Base-by-base conservation (phyloP, 1,139 yeast genomes). In the Taphrina deformans region DNA sequence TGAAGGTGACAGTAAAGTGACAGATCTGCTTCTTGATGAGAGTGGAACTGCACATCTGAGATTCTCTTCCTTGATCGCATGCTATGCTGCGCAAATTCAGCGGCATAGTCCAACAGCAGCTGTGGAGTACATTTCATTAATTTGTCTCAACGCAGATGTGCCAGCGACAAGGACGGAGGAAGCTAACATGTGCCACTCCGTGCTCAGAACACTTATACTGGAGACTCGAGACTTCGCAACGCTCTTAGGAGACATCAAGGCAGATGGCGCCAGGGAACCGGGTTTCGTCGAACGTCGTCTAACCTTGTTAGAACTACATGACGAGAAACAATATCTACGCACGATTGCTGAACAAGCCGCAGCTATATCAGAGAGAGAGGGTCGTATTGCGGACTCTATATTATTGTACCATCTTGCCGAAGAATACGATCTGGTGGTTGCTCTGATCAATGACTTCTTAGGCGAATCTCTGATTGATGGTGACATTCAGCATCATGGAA, bases 31-130 rank as follows among this genome's bases (percentile, higher is more conserved):
- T 7, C 33, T 44, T 1, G 55, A 48, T 23, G 64, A 33, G 29
- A 24, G 56, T 10, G 65, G 62, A 10, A 31, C 64, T 27, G 73
- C 76, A 9, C 69, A 69, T 18, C 66, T 78, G 26, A 73, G 77
- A 65, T 76, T 76, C 67, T 79, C 78, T 2, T 67, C 76, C 21
- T 68, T 77, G 75, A 75, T 76, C 35, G 80, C 80, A 10, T 72
- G 71, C 52, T 79, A 90, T 75, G 88, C 96, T 4, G 83, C 91
- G 68, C 84, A 86, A 14, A 92, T 93, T 79, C 87, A 91, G 72
- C 83, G 85, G 63, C 84, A 93, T 55, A 96, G 92, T 77, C 96
- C 98, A 24, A 83, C 86, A 72, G 89, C 88, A 66, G 98, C 97
- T 0, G 88, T 90, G 40, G 97, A 93, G 73, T 93, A 93, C 73